Conservation (phyloP, 257 asterid species). For the Solanum chilense region DNA sequence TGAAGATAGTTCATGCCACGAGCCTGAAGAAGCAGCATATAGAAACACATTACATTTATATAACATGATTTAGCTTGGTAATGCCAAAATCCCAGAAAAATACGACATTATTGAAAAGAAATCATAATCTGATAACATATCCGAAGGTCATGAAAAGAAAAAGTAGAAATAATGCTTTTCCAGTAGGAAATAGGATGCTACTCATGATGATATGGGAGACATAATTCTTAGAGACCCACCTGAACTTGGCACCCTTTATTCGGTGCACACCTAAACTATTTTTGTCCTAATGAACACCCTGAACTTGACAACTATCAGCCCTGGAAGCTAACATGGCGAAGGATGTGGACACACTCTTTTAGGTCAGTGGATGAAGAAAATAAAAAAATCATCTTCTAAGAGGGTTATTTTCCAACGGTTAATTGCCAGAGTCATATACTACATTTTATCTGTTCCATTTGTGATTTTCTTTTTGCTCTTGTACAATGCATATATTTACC, state of each 20-base stretch:
- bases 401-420: not conserved
- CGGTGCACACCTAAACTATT: not conserved
- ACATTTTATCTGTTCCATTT: not conserved
- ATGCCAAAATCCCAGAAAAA: not conserved
- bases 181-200: not conserved
- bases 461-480: not conserved
- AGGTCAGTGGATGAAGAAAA: not conserved
- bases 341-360: not conserved
- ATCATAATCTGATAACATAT: not conserved
- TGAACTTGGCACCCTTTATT: not conserved
- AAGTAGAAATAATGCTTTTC: not conserved
- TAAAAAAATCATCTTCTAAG: not conserved
- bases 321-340: not conserved
- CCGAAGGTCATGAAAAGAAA: not conserved
- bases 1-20: constrained; percentile 97
- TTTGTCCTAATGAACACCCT: not conserved
- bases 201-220: not conserved
- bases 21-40: constrained; percentile 38
- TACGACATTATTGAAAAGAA: not conserved
- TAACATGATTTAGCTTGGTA: not conserved
- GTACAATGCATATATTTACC: not conserved
- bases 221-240: not conserved
- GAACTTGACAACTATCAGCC: not conserved
- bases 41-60: not conserved
- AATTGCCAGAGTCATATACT: not conserved